Base-by-base conservation (phyloP, 2,329 filamentous ascomycete species). In the Talaromyces sp. region DNA sequence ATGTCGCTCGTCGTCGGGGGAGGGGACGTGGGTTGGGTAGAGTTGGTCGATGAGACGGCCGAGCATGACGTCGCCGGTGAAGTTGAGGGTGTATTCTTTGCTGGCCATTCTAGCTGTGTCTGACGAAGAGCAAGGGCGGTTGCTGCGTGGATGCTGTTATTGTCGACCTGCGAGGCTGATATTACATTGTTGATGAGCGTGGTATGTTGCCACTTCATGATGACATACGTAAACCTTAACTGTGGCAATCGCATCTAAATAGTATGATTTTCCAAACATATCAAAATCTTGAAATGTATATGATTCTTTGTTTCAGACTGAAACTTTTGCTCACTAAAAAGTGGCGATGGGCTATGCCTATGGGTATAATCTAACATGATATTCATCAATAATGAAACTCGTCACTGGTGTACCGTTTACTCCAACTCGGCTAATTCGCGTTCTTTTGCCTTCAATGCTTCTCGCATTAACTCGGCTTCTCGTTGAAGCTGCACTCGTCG, bases 381-480 rank as follows among this genome's bases (percentile, higher is more conserved):
- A 52, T 31, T 52, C 24, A 52, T 52, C 24, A 52, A 33, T 52
- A 31, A 52, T n/a, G n/a, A 27, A 52, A 10, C 19, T 52, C 24
- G 49, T 52, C 24, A 52, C 27, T 11, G 1, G 22, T 33, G 33
- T 37, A n/a, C 33, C 52, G 19, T 24, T 27, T 62, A 39, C 49
- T 77, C 79, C 66, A 86, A 73, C 43, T 82, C 81, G 58, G 88
- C 88, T 64, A 93, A 79, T 72, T 93, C 90, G 56, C 87, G 83
- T 76, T 93, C 90, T 72, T 93, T 93, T 13, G 86, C 89, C 10
- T 87, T 84, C 35, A 93, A 81, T 75, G 90, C 82, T 74, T 89
- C 86, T 43, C 90, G 85, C 87, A 95, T 95, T 61, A 83, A 83
- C 72, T 93, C 90, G 0, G 90, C 88, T 75, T 96, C 91, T 27